Evolutionary conservation across 2,329 filamentous ascomycete species (phyloP), one percentile per base, ranked within the genome.

Genomic region (Meredithiella fracta): DNA sequence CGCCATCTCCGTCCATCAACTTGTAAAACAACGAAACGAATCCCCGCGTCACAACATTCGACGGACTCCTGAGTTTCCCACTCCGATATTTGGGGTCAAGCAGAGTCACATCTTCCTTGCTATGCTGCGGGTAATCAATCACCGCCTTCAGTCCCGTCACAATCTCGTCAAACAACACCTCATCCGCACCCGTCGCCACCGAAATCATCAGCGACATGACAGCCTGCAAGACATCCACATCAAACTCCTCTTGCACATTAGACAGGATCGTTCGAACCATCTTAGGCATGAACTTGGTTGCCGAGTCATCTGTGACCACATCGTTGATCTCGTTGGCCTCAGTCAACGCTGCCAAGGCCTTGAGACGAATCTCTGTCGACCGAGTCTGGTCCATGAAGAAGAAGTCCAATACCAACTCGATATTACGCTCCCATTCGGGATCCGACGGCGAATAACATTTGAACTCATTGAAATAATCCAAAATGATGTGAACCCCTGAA

Each of bases 11-110:
- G 61, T 82, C 81, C 70, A 94, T 79, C 11, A 80, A 79, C 53
- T 80, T 77, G 61, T 90, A 77, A 66, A 94, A 94, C 53, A 94
- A 81, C 60, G 77, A 79, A 44, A 88, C 80, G 57, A 87, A 80
- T 1, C 83, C 85, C 57, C 75, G 78, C 0, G 82, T 77, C 49
- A 86, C 82, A 44, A 90, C 79, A 61, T 88, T 86, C 2, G 81
- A 80, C 1, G 78, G 75, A 23, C 81, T 83, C 11, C 50, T 31
- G 17, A 52, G 31, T 38, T 52, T 52, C 1, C 50, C 31, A 11
- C 3, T 14, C 5, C 61, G 14, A 42, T 54, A 54, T 3, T 55
- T 26, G 64, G 62, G 17, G 61, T 57, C 34, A 62, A 61, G 1
- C 60, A 62, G 42, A 59, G 62, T 51, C 57, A 20, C 29, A 38